Evolutionary conservation across 2,329 filamentous ascomycete species (phyloP), one percentile per base, ranked within the genome.

Genomic region (Sodiomyces alkalinus): DNA sequence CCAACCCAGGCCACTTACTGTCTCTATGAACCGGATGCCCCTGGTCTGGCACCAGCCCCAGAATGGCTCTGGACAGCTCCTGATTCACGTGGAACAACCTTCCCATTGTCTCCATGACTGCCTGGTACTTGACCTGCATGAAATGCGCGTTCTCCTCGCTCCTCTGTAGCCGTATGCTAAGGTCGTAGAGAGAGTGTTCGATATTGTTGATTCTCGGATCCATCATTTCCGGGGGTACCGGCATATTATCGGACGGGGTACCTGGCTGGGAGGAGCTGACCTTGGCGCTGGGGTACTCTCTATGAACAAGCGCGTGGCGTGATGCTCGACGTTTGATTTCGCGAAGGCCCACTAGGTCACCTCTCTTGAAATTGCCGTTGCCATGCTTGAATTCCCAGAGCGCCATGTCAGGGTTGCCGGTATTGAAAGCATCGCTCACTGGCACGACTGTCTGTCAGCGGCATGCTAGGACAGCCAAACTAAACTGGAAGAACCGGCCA

Each of bases 351-450:
- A 87, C 75, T 15, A 98, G 61, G 50, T 98, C 87, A 20, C 90
- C 90, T 39, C 86, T 75, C 55, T 92, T 96, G 60, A 98, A 98
- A 50, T 80, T 96, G 29, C 87, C 87, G 45, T 87, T 92, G 29
- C 90, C 90, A 47, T 98, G 90, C 53, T 94, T 96, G 54, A 98
- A 98, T 49, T 98, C 90, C 90, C 90, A 98, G 17, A 98, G 61
- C 1, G 87, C 85, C 13, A 85, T 85, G 46, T 96, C 90, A 9
- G 87, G 85, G 23, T 80, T 86, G 8, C 83, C 85, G 4, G 85
- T 93, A 51, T 96, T 87, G 48, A 96, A 98, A 14, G 96, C 90
- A 51, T 98, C 90, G 60, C 90, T 94, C 44, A 96, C 90, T 13
- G 23, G 22, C 8, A 22, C 30, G 34, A n/a, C n/a, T n/a, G n/a